Percentiles rank a stretch among this genome's conserved stretches.
These are phyloP conservation scores for Cryptococcus floricola DNA, from an alignment of 1,284 basidiomycete genomes.

Conservation along the genomic window DNA sequence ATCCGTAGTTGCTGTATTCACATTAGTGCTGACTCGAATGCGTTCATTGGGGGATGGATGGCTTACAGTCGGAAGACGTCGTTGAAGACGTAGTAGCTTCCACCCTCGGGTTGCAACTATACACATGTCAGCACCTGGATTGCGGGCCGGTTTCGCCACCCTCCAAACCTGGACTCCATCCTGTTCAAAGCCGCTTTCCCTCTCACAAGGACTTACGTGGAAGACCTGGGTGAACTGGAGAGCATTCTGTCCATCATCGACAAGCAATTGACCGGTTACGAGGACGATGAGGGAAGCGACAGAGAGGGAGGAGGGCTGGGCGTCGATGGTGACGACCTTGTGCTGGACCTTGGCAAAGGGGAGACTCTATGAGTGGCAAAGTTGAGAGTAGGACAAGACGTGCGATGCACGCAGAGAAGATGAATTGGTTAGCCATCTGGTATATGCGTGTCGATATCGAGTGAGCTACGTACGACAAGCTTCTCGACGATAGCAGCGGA, in stretches of 20 bases:
- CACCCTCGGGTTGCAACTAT: conserved; percentile 67
- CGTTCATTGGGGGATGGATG: conserved; percentile 4
- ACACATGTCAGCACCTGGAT: neutral
- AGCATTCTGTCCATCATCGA: conserved; percentile 74
- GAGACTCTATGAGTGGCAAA: conserved; percentile 56
- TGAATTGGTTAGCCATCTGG: neutral
- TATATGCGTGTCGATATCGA: neutral
- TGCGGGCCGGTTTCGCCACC: too few species aligned
- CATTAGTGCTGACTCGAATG: neutral
- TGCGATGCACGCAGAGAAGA: neutral
- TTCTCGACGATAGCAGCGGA: conserved; percentile 67
- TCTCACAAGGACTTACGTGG: conserved; percentile 53
- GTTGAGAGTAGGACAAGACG: neutral
- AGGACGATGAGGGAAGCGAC: conserved; percentile 72
- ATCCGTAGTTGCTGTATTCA: conserved; percentile 18
- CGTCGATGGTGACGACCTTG: conserved; percentile 78
- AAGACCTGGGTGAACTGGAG: conserved; percentile 87
- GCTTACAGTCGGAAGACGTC: conserved; percentile 77
- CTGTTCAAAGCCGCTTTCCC: neutral
- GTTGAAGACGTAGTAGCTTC: conserved; percentile 82
- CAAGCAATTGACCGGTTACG: conserved; percentile 80
- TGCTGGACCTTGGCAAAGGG: conserved; percentile 81
- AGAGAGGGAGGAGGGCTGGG: conserved; percentile 71
- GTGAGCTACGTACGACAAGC: conserved; percentile 58
- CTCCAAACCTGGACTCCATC: neutral